Evolutionary conservation across 495 filamentous ascomycete genomes (phyloP).

Genomic region (Neurospora tetraspora): DNA sequence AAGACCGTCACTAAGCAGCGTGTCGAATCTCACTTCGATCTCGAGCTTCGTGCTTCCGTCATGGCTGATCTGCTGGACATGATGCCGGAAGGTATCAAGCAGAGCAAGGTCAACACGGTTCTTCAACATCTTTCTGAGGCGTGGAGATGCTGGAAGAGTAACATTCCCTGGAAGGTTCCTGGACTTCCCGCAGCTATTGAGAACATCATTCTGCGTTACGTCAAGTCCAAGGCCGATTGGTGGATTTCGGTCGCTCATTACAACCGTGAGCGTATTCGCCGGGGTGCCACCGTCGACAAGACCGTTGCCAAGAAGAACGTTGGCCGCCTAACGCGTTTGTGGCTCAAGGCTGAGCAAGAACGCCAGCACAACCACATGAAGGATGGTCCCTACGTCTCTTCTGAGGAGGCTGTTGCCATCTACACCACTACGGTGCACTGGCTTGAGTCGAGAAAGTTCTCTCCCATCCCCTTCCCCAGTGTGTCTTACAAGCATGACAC

Average conservation of each 20-base stretch:
- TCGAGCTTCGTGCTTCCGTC: slow-evolving; percentile 94
- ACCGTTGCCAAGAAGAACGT: slow-evolving; percentile 99
- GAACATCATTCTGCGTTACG: slow-evolving; percentile 95
- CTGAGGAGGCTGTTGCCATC: slow-evolving; percentile 96
- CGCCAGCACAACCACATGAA: slow-evolving; percentile 99
- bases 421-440: slow-evolving; percentile 99
- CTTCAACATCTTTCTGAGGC: slow-evolving; percentile 95
- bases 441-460: slow-evolving; percentile 97
- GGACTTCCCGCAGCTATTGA: slow-evolving; percentile 94
- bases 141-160: slow-evolving; percentile 99
- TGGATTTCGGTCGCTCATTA: slow-evolving; percentile 99
- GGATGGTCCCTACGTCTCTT: slow-evolving; percentile 96
- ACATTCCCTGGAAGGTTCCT: slow-evolving; percentile 98
- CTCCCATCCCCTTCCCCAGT: slow-evolving; percentile 96
- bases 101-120: slow-evolving; percentile 98
- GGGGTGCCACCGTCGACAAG: slow-evolving; percentile 96
- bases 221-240: slow-evolving; percentile 99
- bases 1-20: slow-evolving; percentile 99
- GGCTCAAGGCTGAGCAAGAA: slow-evolving; percentile 98
- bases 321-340: slow-evolving; percentile 84
- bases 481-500: slow-evolving; percentile 99
- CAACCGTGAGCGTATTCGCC: slow-evolving; percentile 90
- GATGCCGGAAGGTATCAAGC: slow-evolving; percentile 99
- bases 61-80: slow-evolving; percentile 99
- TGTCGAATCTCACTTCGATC: slow-evolving; percentile 97